Percentiles rank a stretch among this genome's conserved stretches.
Evolutionary conservation across 805 yeast genomes (phyloP).

Genomic region (Suhomyces emberorum): DNA sequence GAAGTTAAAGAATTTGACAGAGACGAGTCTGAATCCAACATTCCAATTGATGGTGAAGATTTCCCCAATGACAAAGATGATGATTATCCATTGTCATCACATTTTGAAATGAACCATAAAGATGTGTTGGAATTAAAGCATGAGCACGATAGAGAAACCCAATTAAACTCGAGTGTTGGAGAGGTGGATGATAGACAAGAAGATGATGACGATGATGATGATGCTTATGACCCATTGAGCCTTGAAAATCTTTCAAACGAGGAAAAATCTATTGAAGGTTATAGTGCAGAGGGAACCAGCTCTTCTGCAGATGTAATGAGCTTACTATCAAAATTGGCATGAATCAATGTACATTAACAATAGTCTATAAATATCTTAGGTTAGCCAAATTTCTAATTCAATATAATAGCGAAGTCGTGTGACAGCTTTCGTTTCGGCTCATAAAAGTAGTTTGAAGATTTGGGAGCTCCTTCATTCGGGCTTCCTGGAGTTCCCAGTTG

Average conservation of each 20-base stretch:
- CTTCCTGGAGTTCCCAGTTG: too few relatives aligned
- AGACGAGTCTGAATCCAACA: constrained; percentile 26
- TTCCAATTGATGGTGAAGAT: constrained; percentile 13
- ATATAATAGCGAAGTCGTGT: neutral
- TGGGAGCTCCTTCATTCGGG: neutral
- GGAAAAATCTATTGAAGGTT: constrained; percentile 1
- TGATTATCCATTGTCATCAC: constrained; percentile 8
- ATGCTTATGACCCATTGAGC: constrained; percentile 3
- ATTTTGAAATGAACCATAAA: constrained; percentile 26
- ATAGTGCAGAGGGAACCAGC: neutral
- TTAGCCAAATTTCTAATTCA: neutral
- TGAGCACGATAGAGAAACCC: constrained; percentile 13
- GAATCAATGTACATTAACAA: too few relatives aligned
- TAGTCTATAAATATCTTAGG: neutral
- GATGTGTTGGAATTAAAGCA: constrained; percentile 32
- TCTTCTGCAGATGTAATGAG: constrained; percentile 25
- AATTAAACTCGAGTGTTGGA: constrained; percentile 10
- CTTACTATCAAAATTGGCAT: constrained; percentile 29
- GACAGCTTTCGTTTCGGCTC: neutral
- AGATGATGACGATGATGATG: constrained; percentile 5
- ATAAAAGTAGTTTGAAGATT: neutral
- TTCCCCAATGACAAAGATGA: constrained; percentile 14
- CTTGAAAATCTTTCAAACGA: too few relatives aligned
- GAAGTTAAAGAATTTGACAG: constrained; percentile 40
- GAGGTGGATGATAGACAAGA: constrained; percentile 7